These are phyloP conservation scores for Salix arbutifolia DNA, from an alignment of 345 rosid genomes.

Conservation along the genomic window DNA sequence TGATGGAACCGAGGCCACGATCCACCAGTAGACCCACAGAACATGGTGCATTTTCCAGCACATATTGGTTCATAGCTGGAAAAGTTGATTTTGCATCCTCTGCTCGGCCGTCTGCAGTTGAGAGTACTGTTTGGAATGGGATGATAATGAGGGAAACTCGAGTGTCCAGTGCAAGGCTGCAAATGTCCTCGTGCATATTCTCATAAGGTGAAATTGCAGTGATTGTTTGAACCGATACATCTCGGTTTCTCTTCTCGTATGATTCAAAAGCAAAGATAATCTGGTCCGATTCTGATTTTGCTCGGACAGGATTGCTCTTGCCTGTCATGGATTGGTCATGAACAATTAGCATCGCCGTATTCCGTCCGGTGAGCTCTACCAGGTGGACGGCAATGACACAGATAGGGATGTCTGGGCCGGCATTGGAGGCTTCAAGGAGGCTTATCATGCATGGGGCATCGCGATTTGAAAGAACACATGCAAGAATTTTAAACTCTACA, in stretches of 20 bases:
- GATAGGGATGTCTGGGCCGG: slow-evolving; percentile 36
- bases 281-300: background rate
- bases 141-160: background rate
- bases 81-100: background rate
- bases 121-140: slow-evolving; percentile 5
- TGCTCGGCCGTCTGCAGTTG: background rate
- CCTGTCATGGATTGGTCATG: slow-evolving; percentile 16
- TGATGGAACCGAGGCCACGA: slow-evolving; percentile 1
- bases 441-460: slow-evolving; percentile 38
- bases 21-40: slow-evolving; percentile 16
- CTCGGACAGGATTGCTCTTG: background rate
- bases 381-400: slow-evolving; percentile 41
- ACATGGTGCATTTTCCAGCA: slow-evolving; percentile 10
- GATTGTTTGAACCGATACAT: background rate
- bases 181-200: slow-evolving; percentile 15
- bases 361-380: slow-evolving; percentile 43
- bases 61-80: background rate
- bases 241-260: background rate
- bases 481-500: slow-evolving; percentile 34
- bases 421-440: slow-evolving; percentile 42
- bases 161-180: slow-evolving; percentile 10
- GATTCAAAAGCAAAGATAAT: background rate
- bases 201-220: slow-evolving; percentile 6
- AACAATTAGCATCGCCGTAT: slow-evolving; percentile 43
- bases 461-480: slow-evolving; percentile 33